A percentile compares a stretch with the other conserved stretches of the same genome.
Conservation (phyloP, 106 monocot genomes). For the Amphibolis antarctica region DNA sequence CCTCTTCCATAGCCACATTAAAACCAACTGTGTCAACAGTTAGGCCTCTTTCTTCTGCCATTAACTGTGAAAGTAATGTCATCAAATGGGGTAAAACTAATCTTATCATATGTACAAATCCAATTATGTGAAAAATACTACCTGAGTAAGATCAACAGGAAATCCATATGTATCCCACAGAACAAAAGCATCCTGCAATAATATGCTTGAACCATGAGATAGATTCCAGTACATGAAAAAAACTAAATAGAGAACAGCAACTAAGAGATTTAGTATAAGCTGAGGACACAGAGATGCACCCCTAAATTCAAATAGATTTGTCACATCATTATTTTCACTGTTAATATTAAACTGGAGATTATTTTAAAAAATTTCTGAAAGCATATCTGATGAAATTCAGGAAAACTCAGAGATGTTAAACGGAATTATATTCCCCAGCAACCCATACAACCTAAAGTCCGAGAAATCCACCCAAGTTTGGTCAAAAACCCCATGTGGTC, state of each 20-base stretch:
- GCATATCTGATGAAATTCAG: too few species aligned
- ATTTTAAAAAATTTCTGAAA: too few species aligned
- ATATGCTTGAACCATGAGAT: background rate
- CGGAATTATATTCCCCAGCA: too few species aligned
- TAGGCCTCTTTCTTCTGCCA: constrained; percentile 90
- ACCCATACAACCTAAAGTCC: too few species aligned
- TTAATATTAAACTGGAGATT: too few species aligned
- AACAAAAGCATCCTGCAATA: constrained; percentile 83
- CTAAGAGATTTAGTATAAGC: too few species aligned
- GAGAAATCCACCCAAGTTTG: too few species aligned
- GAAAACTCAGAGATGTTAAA: too few species aligned
- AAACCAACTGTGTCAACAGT: constrained; percentile 78
- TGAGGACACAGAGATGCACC: background rate
- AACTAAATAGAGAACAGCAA: too few species aligned
- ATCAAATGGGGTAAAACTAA: background rate
- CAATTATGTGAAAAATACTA: constrained; percentile 3
- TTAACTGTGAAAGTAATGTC: constrained; percentile 38
- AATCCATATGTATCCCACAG: constrained; percentile 96
- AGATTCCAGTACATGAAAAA: background rate
- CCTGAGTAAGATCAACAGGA: constrained; percentile 96
- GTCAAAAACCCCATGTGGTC: too few species aligned
- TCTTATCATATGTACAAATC: background rate
- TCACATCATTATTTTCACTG: too few species aligned
- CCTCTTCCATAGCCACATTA: constrained; percentile 85
- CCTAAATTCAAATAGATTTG: too few species aligned